Conservation (phyloP, 306 rosid genomes). For the Pueraria montana region DNA sequence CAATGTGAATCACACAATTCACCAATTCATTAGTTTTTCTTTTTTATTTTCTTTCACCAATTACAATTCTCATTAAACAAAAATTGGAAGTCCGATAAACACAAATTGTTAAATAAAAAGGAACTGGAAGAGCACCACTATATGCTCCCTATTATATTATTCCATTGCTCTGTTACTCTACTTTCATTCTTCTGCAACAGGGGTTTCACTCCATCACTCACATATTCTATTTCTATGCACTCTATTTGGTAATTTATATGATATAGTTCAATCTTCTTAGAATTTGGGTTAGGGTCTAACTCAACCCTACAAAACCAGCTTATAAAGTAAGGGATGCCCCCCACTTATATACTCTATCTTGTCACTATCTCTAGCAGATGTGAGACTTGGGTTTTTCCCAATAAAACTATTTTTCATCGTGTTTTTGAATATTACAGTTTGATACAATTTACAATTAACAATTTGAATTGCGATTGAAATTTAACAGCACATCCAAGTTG, state of each 20-base stretch:
- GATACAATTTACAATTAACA: neutral
- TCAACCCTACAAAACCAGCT: too few relatives aligned
- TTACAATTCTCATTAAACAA: neutral
- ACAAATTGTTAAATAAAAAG: neutral
- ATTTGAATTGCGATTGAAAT: neutral
- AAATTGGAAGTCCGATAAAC: neutral
- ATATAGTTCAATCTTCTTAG: neutral
- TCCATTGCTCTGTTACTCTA: neutral
- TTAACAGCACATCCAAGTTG: neutral
- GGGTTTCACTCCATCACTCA: neutral
- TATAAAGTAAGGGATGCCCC: too few relatives aligned
- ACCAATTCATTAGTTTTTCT: neutral
- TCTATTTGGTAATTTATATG: neutral
- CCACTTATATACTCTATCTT: too few relatives aligned
- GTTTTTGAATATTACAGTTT: neutral
- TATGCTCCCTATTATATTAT: neutral
- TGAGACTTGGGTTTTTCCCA: too few relatives aligned
- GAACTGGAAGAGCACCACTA: neutral
- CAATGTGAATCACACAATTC: neutral
- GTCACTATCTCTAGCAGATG: too few relatives aligned
- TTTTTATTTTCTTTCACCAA: neutral
- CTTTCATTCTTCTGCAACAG: constrained; percentile 2
- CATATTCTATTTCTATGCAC: neutral
- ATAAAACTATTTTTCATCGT: neutral
- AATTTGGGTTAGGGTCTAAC: too few relatives aligned